Evolutionary conservation across 352 stramenopile genomes (phyloP).

Genomic region (Pythium phragmiticola): DNA sequence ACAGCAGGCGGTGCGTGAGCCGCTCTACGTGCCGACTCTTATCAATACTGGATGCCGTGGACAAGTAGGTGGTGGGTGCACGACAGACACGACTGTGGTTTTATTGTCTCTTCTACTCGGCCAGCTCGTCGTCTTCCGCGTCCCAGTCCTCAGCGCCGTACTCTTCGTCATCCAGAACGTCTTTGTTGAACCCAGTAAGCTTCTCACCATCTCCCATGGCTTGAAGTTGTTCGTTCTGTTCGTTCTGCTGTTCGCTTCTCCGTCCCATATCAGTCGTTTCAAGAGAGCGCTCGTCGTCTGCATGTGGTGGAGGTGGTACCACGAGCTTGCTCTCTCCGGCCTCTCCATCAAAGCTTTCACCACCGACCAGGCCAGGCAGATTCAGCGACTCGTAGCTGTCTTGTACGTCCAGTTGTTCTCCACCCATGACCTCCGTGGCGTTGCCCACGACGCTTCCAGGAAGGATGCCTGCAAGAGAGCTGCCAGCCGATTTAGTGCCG

Average conservation of each 20-base stretch:
- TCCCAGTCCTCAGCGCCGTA: conserved; percentile 71
- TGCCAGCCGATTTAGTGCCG: conserved; percentile 27
- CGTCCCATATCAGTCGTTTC: conserved; percentile 21
- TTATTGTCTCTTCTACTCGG: too few species aligned
- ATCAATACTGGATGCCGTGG: too few species aligned
- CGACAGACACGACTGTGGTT: too few species aligned
- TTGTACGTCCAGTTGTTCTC: conserved; percentile 10
- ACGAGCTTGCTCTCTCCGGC: conserved; percentile 17
- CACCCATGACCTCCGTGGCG: background rate
- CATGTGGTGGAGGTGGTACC: background rate
- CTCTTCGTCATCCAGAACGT: conserved; percentile 36
- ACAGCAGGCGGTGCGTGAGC: too few species aligned
- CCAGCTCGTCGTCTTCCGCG: conserved; percentile 35
- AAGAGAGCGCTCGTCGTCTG: background rate
- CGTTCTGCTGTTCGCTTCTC: conserved; percentile 1
- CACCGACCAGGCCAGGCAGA: conserved; percentile 36
- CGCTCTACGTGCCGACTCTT: too few species aligned
- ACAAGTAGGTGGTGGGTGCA: too few species aligned
- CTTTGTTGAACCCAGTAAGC: too few species aligned
- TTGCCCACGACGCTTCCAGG: conserved; percentile 3
- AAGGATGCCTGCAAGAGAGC: conserved; percentile 21
- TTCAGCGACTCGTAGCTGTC: conserved; percentile 72
- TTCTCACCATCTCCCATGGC: background rate
- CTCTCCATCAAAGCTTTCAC: conserved; percentile 14
- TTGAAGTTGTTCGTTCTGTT: background rate